Base-by-base conservation (phyloP, 495 filamentous ascomycete species). In the Rusavskia elegans region DNA sequence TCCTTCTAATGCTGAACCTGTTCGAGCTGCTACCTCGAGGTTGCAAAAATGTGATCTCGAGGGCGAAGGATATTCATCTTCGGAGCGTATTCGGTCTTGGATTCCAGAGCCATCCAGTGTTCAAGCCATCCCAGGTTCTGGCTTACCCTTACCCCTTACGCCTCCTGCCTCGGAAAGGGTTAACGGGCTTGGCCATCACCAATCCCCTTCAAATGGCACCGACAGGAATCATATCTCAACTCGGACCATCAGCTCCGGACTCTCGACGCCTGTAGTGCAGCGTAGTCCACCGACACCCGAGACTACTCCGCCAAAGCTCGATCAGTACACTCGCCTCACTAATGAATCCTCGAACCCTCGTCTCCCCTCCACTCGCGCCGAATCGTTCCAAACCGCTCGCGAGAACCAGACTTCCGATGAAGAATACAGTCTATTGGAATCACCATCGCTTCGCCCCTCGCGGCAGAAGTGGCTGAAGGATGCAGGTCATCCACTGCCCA, bases 241-340 rank as follows among this genome's bases (percentile, higher is more conserved):
- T 1, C 44, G 16, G 14, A 29, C 44, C 7, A 17, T 13, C 20
- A 54, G 62, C 19, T 50, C 55, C 10, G 67, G 59, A 23, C 58
- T 74, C 50, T 61, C 68, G 51, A 85, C 81, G 6, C 80, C 80
- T 30, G 69, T 74, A 35, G 74, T 76, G 57, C 77, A 81, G 51
- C 74, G 75, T 48, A 84, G 80, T 54, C 84, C 82, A 21, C 83
- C 81, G 17, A 89, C 81, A 13, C 82, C 83, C 6, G 83, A 88
- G 61, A 75, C 79, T 23, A 85, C 83, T 19, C 84, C 83, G 51
- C 83, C 85, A 37, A 75, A 73, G 49, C 68, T 65, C 51, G 60
- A 66, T 19, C 61, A 66, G 10, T 64, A 66, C 11, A 77, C 68
- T 19, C 70, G 67, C 49, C 61, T 73, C 20, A 68, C 68, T 37